Base-by-base conservation (phyloP, 129 eudicot species). In the Chrysanthemum lavandulifolium region DNA sequence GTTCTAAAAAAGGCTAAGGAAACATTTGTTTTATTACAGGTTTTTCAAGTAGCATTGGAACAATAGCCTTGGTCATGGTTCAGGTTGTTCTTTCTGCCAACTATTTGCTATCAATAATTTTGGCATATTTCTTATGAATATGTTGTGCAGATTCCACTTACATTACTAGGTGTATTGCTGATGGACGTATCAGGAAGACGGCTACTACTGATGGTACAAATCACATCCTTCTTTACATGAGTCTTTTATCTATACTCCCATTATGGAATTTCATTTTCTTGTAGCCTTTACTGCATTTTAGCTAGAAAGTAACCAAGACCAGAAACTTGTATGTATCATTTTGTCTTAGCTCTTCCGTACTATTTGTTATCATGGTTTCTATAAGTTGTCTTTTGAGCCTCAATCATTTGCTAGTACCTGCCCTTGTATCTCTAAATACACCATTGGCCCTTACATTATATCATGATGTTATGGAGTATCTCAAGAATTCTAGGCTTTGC, bases 1-100 rank as follows among this genome's bases (percentile, higher is more conserved):
- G 13, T 9, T 2, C 0, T 18, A 23, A 23, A 60, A 60, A 8
- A 13, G 36, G 50, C 15, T 10, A 3, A 63, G 7, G 51, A 63
- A 33, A 33, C 51, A 6, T 8, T 63, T 63, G 51, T 63, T 33
- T 36, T 13, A 10, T 31, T 33, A 8, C 68, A 63, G 68, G 68
- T 13, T 29, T 63, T 63, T 36, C 68, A 33, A 36, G 68, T 33
- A 31, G 68, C 19, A 63, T 63, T 29, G 68, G 68, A 63, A 63
- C 68, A 33, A 63, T 63, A 63, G 68, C 68, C 12, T 63, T 63
- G 68, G 68, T 63, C 36, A 10, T 63, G 13, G 68, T 63, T 33
- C 68, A 63, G 68, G 68, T 63, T 6, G 31, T 63, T 63, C 50
- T 29, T 63, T 16, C 50, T 63, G 68, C 68, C 23, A 63, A 36